These are phyloP conservation scores for Trypanosoma conorhini DNA, from an alignment of 208 protist genomes.

Conservation along the genomic window DNA sequence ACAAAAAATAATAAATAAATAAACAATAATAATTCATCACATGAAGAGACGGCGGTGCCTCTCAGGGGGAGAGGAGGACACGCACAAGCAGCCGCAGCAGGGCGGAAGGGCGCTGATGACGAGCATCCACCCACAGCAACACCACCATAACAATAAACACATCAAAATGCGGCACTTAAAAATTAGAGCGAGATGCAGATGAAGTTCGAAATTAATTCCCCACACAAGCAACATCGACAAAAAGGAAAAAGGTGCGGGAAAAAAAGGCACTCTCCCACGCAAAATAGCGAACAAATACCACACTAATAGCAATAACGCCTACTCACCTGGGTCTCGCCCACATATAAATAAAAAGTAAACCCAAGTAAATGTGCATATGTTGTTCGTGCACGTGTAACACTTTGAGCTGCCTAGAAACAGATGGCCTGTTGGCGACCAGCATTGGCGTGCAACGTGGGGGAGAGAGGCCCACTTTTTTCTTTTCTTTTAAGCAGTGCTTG, in stretches of 20 bases:
- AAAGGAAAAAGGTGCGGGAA: conserved; percentile 9
- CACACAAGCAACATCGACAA: conserved; percentile 7
- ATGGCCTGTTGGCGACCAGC: no score
- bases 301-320: neutral
- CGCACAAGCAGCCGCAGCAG: neutral
- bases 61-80: neutral
- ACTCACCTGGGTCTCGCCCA: neutral
- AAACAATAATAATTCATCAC: conserved; percentile 8
- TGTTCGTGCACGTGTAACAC: neutral
- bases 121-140: neutral
- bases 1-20: conserved; percentile 15
- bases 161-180: neutral
- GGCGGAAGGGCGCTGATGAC: neutral
- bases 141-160: neutral
- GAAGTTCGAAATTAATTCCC: conserved; percentile 30
- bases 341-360: neutral
- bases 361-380: neutral
- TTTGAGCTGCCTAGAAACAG: neutral
- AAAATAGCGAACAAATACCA: neutral
- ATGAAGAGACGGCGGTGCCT: neutral
- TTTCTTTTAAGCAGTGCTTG: neutral
- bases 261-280: no score
- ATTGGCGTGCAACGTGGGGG: neutral
- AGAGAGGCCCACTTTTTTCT: no score
- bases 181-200: conserved; percentile 4